phyloP scores from a whole-genome alignment of 139 green algal genomes.

The Tetraselmis striata region DNA sequence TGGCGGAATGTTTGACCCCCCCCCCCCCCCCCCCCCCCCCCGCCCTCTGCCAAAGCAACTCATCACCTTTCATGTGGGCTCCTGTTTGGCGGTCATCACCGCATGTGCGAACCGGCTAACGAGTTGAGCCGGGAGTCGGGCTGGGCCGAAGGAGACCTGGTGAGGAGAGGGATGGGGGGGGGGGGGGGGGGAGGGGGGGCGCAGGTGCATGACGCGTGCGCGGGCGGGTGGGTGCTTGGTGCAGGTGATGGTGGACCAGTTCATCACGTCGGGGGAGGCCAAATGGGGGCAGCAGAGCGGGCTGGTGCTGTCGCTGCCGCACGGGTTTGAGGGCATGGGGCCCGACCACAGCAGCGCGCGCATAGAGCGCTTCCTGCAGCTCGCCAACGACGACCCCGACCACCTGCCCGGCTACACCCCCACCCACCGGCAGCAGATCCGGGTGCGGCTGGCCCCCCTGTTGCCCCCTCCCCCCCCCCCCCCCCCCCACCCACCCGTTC shows the following conservation, averaged over 20 bases:
- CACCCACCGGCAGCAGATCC: constrained; percentile 9
- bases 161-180: not conserved
- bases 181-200: not conserved
- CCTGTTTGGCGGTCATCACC: no score
- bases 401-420: constrained; percentile 46
- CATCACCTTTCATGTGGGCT: no score
- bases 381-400: constrained; percentile 60
- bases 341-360: constrained; percentile 72
- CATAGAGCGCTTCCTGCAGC: constrained; percentile 68
- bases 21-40: no score
- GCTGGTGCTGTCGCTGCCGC: constrained; percentile 76
- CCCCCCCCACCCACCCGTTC: no score
- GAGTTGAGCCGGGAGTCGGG: no score
- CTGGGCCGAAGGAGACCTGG: no score
- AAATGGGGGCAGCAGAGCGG: constrained; percentile 70
- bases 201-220: not conserved
- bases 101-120: no score
- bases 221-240: not conserved
- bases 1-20: no score
- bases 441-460: not conserved
- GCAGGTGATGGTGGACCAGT: constrained; percentile 76
- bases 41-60: no score
- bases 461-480: no score
- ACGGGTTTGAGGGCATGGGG: constrained; percentile 80
- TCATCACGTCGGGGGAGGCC: constrained; percentile 62